Conservation (phyloP, 2,329 filamentous ascomycete species). For the Ascochyta fabae region DNA sequence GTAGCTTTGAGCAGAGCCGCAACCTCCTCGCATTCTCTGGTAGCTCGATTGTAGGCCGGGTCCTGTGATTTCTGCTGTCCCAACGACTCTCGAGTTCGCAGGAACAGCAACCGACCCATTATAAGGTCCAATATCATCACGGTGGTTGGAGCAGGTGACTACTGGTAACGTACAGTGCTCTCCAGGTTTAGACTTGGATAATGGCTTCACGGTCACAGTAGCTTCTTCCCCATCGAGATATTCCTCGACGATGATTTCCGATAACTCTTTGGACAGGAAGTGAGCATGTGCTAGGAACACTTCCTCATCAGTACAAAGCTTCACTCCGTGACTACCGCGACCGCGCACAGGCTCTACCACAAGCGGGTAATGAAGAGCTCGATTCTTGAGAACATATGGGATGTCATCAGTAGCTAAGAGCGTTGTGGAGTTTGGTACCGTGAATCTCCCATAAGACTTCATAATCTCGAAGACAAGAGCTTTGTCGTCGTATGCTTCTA, state of each 20-base stretch:
- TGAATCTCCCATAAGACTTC: conserved; percentile 44
- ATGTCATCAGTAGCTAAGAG: neutral
- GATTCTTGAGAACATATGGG: conserved; percentile 28
- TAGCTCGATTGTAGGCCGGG: neutral
- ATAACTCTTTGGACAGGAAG: conserved; percentile 47
- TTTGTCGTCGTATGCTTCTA: conserved; percentile 61
- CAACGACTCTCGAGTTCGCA: conserved; percentile 54
- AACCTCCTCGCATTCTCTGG: conserved; percentile 31
- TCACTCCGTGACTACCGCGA: conserved; percentile 59
- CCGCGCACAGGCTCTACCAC: conserved; percentile 59
- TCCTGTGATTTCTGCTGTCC: conserved; percentile 42
- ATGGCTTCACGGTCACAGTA: conserved; percentile 61
- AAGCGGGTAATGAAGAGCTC: conserved; percentile 45
- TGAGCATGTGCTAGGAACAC: conserved; percentile 47
- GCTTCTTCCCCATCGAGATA: conserved; percentile 58
- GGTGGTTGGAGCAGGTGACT: conserved; percentile 58
- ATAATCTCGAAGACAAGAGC: conserved; percentile 56
- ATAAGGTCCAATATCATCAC: conserved; percentile 57
- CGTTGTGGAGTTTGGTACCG: neutral
- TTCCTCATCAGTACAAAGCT: conserved; percentile 48
- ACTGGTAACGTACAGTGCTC: conserved; percentile 55
- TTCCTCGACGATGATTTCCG: conserved; percentile 56
- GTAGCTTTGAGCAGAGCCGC: conserved; percentile 51
- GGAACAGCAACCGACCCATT: conserved; percentile 58
- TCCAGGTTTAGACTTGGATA: conserved; percentile 30